Percentiles rank a stretch among this genome's conserved stretches.
Evolutionary conservation across 2,329 filamentous ascomycete species (phyloP).

Genomic region (Torrubiellomyces zombiae): DNA sequence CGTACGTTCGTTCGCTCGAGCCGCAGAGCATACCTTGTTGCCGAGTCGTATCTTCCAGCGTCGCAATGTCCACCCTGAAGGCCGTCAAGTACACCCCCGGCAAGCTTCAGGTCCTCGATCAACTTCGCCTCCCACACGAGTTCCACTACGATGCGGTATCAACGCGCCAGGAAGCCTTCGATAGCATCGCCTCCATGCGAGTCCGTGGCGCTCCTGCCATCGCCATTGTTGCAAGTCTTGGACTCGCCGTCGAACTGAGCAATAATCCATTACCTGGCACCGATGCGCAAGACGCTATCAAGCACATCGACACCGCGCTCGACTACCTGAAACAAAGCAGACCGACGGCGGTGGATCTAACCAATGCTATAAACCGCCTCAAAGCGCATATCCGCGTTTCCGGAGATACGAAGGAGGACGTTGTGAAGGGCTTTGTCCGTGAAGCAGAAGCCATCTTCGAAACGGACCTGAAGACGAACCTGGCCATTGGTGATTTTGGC

Average conservation of each 20-base stretch:
- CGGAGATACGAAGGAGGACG: conserved; percentile 27
- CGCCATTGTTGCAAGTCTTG: conserved; percentile 87
- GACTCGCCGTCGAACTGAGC: conserved; percentile 69
- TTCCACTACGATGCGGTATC: conserved; percentile 61
- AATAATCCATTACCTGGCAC: conserved; percentile 29
- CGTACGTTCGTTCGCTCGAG: not conserved
- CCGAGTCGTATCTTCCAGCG: no score
- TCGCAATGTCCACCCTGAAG: conserved; percentile 43
- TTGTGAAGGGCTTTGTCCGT: conserved; percentile 56
- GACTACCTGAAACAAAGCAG: conserved; percentile 79
- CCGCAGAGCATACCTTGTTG: no score
- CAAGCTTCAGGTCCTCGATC: conserved; percentile 61
- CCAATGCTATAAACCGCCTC: conserved; percentile 73
- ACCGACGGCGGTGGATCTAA: conserved; percentile 87
- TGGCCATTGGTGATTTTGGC: conserved; percentile 67
- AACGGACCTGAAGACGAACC: conserved; percentile 76
- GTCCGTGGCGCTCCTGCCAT: conserved; percentile 78
- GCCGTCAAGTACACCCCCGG: conserved; percentile 63
- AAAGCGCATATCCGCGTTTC: conserved; percentile 42
- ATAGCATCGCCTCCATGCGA: conserved; percentile 67
- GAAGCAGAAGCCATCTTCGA: conserved; percentile 76
- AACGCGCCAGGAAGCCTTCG: conserved; percentile 59
- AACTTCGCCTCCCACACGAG: conserved; percentile 67
- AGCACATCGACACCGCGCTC: conserved; percentile 59
- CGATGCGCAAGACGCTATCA: conserved; percentile 39